phyloP scores from a whole-genome alignment of 2,329 filamentous ascomycete species.

The Cercospora canescens region DNA sequence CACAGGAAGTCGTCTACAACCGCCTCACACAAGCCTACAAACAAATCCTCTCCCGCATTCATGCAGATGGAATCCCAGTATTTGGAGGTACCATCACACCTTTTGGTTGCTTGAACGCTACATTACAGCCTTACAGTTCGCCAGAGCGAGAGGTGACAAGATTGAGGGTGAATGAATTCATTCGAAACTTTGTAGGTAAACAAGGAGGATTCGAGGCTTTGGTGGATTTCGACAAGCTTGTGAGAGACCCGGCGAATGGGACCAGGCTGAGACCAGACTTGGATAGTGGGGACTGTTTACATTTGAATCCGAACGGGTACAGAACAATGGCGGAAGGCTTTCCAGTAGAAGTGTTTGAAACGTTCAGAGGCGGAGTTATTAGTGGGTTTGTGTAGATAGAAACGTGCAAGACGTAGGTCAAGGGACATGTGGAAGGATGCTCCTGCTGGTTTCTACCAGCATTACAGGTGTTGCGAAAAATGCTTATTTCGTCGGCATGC shows the following conservation, averaged over 20 bases:
- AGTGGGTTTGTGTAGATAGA: constrained; percentile 20
- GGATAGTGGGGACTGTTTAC: constrained; percentile 65
- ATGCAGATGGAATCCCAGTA: constrained; percentile 55
- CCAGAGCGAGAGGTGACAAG: constrained; percentile 58
- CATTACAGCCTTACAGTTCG: constrained; percentile 55
- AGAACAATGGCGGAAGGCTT: constrained; percentile 60
- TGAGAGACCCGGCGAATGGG: constrained; percentile 53
- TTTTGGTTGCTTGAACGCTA: constrained; percentile 50
- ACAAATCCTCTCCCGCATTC: constrained; percentile 58
- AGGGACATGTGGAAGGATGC: not conserved
- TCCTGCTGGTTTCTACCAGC: not conserved
- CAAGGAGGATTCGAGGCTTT: constrained; percentile 58
- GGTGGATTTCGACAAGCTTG: constrained; percentile 61
- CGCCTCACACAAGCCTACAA: constrained; percentile 58
- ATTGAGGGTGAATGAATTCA: constrained; percentile 61
- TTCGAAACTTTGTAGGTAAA: constrained; percentile 45
- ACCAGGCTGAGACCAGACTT: constrained; percentile 53
- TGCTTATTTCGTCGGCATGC: not conserved
- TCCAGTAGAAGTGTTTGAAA: constrained; percentile 55
- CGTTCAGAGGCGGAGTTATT: constrained; percentile 26
- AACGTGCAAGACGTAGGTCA: not conserved
- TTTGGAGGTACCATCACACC: constrained; percentile 68
- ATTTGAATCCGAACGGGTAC: constrained; percentile 62
- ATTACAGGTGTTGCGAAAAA: not conserved
- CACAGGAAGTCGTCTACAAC: constrained; percentile 52